Evolutionary conservation across 2,329 filamentous ascomycete species (phyloP).

Genomic region (Penicillium sp.): DNA sequence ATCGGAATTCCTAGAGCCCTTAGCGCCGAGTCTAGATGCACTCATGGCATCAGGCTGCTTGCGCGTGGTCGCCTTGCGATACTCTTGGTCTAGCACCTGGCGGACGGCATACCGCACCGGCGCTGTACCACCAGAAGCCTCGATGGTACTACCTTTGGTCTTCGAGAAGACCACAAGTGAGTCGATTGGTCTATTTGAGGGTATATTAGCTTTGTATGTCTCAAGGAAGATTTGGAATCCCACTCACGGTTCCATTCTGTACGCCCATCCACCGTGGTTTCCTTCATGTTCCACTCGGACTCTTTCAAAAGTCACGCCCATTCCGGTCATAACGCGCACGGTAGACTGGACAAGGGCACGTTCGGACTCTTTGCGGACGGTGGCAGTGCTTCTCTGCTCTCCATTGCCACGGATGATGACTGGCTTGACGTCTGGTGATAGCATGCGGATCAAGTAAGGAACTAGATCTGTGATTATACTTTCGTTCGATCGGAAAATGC

Average conservation of each 20-base stretch:
- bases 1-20: slow-evolving; percentile 16
- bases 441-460: slow-evolving; percentile 77
- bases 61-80: slow-evolving; percentile 67
- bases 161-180: slow-evolving; percentile 64
- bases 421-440: slow-evolving; percentile 87
- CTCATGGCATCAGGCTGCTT: slow-evolving; percentile 61
- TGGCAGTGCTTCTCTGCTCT: slow-evolving; percentile 66
- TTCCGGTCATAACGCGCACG: slow-evolving; percentile 76
- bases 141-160: slow-evolving; percentile 42
- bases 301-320: slow-evolving; percentile 77
- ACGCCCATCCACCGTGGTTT: slow-evolving; percentile 69
- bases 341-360: slow-evolving; percentile 76
- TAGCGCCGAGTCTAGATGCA: slow-evolving; percentile 31
- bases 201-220: slow-evolving; percentile 8
- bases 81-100: slow-evolving; percentile 89
- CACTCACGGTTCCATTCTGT: slow-evolving; percentile 89
- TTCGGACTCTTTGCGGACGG: slow-evolving; percentile 83
- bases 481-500: slow-evolving; percentile 75
- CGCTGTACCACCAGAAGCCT: slow-evolving; percentile 55
- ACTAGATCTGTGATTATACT: slow-evolving; percentile 78
- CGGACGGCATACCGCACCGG: slow-evolving; percentile 89
- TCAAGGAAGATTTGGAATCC: background rate
- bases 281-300: slow-evolving; percentile 72
- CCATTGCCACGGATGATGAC: slow-evolving; percentile 75
- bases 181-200: slow-evolving; percentile 62